A percentile compares a stretch with the other conserved stretches of the same genome.
These are phyloP conservation scores for Macrolepiota dolichaula DNA, from an alignment of 768 basidiomycete species.

Conservation along the genomic window DNA sequence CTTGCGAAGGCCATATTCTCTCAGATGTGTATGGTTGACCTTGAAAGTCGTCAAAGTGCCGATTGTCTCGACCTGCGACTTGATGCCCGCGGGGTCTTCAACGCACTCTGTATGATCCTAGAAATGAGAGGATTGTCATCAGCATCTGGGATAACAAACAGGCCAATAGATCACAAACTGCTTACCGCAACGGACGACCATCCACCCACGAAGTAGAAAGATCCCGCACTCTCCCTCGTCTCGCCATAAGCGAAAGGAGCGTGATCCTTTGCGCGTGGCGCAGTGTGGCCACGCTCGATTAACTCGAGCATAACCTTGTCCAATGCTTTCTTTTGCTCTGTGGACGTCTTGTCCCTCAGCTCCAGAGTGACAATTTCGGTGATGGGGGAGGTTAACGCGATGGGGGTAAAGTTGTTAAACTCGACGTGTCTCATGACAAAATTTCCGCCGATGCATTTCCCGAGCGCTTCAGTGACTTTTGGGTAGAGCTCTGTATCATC, in stretches of 20 bases:
- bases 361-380: neutral
- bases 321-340: neutral
- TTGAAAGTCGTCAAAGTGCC: neutral
- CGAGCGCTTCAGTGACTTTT: neutral
- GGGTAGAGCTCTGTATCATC: neutral
- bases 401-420: neutral
- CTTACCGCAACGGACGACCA: slow-evolving; percentile 3
- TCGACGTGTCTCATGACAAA: neutral
- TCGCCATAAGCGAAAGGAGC: slow-evolving; percentile 6
- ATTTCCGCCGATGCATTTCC: neutral
- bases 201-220: slow-evolving; percentile 5
- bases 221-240: neutral
- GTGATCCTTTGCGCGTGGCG: slow-evolving; percentile 2
- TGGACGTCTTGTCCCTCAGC: neutral
- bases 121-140: neutral
- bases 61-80: neutral
- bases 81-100: neutral
- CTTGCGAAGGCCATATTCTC: neutral
- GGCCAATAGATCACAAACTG: neutral
- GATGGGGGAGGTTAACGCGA: slow-evolving; percentile 2
- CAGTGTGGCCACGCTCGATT: neutral
- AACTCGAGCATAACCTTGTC: neutral
- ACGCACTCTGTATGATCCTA: neutral
- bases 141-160: neutral
- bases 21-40: neutral